These are phyloP conservation scores for Imleria badia DNA, from an alignment of 768 basidiomycete species.

Conservation along the genomic window DNA sequence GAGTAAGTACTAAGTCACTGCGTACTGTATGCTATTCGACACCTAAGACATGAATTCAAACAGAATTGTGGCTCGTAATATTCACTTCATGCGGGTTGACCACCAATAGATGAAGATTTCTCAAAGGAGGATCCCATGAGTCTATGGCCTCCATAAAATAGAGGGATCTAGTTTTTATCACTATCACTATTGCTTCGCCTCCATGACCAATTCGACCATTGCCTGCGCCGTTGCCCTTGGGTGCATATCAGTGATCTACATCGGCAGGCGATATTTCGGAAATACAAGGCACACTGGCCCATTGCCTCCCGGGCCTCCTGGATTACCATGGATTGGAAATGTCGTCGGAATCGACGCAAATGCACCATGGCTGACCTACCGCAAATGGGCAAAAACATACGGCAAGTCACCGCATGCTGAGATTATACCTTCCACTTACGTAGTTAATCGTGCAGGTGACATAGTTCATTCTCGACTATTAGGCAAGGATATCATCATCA, in stretches of 20 bases:
- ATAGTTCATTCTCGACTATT: constrained; percentile 35
- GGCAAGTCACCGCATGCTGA: constrained; percentile 13
- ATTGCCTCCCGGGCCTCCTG: background rate
- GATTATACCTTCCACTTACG: constrained; percentile 22
- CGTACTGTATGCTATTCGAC: no score
- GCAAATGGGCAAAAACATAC: constrained; percentile 36
- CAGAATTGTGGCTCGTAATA: background rate
- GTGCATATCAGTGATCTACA: background rate
- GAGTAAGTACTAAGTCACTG: no score
- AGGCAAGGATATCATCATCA: constrained; percentile 42
- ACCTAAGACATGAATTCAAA: background rate
- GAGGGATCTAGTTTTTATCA: background rate
- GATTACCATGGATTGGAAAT: constrained; percentile 1
- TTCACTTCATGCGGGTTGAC: no score
- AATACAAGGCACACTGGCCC: constrained; percentile 26
- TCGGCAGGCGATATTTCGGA: background rate
- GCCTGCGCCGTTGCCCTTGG: background rate
- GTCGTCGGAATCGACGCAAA: background rate
- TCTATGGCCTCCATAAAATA: background rate
- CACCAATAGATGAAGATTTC: background rate
- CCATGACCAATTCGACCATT: background rate
- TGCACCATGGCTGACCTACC: constrained; percentile 22
- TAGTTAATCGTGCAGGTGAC: constrained; percentile 36
- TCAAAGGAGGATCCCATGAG: background rate
- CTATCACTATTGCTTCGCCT: background rate